Conservation (phyloP, 768 basidiomycete species). For the Gautieria morchelliformis region DNA sequence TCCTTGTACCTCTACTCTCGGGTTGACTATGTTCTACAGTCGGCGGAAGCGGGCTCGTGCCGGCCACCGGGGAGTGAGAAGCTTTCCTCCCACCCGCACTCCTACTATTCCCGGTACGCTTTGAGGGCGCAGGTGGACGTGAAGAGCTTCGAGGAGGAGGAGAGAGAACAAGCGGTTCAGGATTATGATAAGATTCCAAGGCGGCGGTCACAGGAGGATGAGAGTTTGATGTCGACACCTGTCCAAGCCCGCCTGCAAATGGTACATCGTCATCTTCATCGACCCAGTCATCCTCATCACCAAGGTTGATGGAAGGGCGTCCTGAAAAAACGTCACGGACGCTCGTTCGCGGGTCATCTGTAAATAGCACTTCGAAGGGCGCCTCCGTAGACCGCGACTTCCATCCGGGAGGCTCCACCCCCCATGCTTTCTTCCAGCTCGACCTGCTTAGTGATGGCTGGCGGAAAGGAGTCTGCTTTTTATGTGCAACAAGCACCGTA, state of each 20-base stretch:
- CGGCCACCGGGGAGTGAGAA: constrained; percentile 51
- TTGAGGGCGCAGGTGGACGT: constrained; percentile 1
- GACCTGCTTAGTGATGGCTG: constrained; percentile 36
- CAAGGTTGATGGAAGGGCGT: constrained; percentile 43
- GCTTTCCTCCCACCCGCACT: constrained; percentile 31
- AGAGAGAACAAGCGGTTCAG: constrained; percentile 33
- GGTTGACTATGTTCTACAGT: constrained; percentile 42
- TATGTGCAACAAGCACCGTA: constrained; percentile 72
- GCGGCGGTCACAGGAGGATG: constrained; percentile 11
- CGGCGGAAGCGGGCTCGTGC: constrained; percentile 48
- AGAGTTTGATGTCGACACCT: constrained; percentile 28
- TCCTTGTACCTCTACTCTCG: constrained; percentile 40
- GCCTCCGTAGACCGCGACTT: constrained; percentile 49
- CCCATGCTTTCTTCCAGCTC: constrained; percentile 89
- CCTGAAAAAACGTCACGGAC: constrained; percentile 81
- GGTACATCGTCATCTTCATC: constrained; percentile 74
- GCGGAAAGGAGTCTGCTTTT: constrained; percentile 65
- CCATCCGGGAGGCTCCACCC: constrained; percentile 80
- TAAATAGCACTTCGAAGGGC: constrained; percentile 65
- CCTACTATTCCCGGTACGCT: constrained; percentile 22
- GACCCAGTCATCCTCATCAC: constrained; percentile 75
- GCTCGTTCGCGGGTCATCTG: constrained; percentile 19
- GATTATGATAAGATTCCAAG: constrained; percentile 8
- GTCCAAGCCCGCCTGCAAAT: constrained; percentile 74
- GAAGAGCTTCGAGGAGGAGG: constrained; percentile 33